Base-by-base conservation (phyloP, 1,284 basidiomycete species). In the Athelia psychrophila region DNA sequence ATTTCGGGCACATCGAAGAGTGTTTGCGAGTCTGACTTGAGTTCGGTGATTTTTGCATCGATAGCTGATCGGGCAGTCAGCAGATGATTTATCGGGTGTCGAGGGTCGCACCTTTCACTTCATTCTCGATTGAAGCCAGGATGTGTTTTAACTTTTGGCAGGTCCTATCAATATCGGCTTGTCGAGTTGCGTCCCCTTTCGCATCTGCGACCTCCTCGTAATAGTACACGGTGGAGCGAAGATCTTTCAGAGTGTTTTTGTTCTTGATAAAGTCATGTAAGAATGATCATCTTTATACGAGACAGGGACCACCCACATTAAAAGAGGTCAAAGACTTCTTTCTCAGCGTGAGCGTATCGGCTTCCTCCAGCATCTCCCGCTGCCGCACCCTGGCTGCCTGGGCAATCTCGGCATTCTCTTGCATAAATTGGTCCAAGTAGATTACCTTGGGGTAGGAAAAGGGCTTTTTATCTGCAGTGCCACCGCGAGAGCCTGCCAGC, bases 381-480 rank as follows among this genome's bases (percentile, higher is more conserved):
- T 80, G 76, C 52, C 71, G 56, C 38, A 49, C 59, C 46, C 78
- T 65, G 59, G 80, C 83, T 51, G 72, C 64, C 27, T 76, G 73
- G 4, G 80, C 77, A 27, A 83, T 55, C 15, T 73, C 71, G 2
- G 79, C 58, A 49, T 87, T 88, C 49, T 77, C 74, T 48, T 73
- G 71, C 56, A 90, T 59, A 60, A 89, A 91, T 53, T 81, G 80
- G 61, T 91, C 89, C 48, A 91, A 70, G 60, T 80, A 89, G 40
- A 91, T 71, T 30, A 72, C 69, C 56, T 77, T 78, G 2, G 88
- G 87, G 56, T 79, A 91, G 20, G 64, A 66, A 58, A 90, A 84
- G 2, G 72, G 71, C 51, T 79, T 76, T 8, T 70, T 66, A 16
- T 75, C 70, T 3, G 54, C 48, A 51, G 65, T 71, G 9, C 63